A percentile compares a stretch with the other conserved stretches of the same genome.
Conservation (phyloP, 1,139 yeast species). For the Nakaseomyces delphensis region DNA sequence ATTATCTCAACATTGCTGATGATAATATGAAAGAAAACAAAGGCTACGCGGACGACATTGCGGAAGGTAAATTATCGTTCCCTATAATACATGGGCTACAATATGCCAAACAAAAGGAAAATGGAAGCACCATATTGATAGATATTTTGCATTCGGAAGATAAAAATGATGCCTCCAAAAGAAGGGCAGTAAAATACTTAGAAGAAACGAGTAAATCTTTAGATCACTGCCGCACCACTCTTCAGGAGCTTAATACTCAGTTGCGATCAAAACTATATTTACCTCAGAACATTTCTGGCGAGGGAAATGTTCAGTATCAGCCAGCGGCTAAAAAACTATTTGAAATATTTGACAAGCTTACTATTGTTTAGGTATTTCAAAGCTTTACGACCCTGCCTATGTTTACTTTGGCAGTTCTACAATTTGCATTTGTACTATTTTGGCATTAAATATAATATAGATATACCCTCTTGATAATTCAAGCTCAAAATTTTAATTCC, state of each 20-base stretch:
- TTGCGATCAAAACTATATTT: constrained; percentile 11
- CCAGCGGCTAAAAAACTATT: background rate
- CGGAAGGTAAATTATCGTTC: constrained; percentile 82
- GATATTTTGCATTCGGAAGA: constrained; percentile 37
- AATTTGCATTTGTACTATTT: too few relatives aligned
- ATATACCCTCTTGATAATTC: too few relatives aligned
- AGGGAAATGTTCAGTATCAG: background rate
- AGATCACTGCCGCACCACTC: constrained; percentile 18
- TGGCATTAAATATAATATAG: too few relatives aligned
- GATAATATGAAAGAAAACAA: constrained; percentile 51
- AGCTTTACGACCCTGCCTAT: too few relatives aligned
- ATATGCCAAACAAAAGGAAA: constrained; percentile 18
- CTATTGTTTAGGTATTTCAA: background rate
- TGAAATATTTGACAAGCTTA: background rate
- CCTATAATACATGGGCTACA: constrained; percentile 66
- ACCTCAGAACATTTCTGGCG: constrained; percentile 9
- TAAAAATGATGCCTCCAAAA: constrained; percentile 36
- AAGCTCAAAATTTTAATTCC: too few relatives aligned
- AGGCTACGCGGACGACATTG: constrained; percentile 79
- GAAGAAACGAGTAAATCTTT: constrained; percentile 33
- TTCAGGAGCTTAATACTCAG: constrained; percentile 13
- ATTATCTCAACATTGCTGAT: constrained; percentile 56
- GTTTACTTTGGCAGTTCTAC: too few relatives aligned
- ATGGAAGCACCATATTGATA: constrained; percentile 35
- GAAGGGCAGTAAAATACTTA: constrained; percentile 42